Evolutionary conservation across 2,329 filamentous ascomycete genomes (phyloP), one percentile per base, ranked within the genome.

Genomic region (Macrophomina tecta): DNA sequence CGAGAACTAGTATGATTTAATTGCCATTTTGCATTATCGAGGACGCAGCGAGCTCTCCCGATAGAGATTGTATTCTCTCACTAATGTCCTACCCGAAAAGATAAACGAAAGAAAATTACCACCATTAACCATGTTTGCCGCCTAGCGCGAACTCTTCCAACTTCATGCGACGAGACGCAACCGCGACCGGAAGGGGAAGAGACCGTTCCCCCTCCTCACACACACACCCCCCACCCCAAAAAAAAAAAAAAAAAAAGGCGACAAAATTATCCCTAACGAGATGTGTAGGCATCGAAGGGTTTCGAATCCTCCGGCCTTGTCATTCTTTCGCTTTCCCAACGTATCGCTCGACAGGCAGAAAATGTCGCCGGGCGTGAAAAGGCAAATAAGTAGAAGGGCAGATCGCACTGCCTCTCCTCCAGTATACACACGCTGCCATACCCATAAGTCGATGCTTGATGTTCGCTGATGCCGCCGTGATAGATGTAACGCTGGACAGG

Each of bases 391-490:
- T n/a, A 32, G 14, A 48, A 61, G 42, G 11, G 16, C 42, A 61
- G 16, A 46, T 34, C 12, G 56, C 45, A 23, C 45, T 62, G 40
- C 56, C 30, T 60, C n/a, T 36, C 40, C 40, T 16, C 7, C 12
- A 28, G 6, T 16, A 9, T 48, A 45, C 12, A 36, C 32, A 38
- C 18, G 18, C 36, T 30, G n/a, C 45, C 32, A 28, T 49, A 49
- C 45, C 42, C 30, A 18, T 23, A 62, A 62, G 30, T 36, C 30
- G 45, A 49, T 62, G 58, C 58, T 49, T 38, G 40, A 62, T 51
- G 58, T 28, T 61, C 45, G 58, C 58, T 62, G 58, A 49, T 49
- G 58, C 58, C 58, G 58, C 58, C 58, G 18, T 51, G 58, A 38
- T 62, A 48, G 45, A 40, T 62, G 58, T 49, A 32, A 62, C 58